These are phyloP conservation scores for Yarrowia divulgata DNA, from an alignment of 805 yeast genomes.

Conservation along the genomic window DNA sequence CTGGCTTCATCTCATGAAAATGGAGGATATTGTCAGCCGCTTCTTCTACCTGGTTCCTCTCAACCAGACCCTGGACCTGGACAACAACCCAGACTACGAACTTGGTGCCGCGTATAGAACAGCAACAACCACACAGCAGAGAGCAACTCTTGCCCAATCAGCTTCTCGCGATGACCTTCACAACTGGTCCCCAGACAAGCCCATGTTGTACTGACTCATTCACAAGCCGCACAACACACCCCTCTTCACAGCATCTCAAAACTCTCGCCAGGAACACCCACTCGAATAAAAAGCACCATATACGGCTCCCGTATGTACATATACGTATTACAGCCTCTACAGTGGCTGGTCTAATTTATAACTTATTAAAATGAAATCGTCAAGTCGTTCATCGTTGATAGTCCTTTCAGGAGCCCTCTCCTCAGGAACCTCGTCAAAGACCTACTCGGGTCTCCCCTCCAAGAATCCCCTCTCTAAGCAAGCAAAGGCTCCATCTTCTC, in stretches of 20 bases:
- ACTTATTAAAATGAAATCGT: conserved; percentile 18
- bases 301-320: background rate
- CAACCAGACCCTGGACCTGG: conserved; percentile 25
- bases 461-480: background rate
- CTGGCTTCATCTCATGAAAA: conserved; percentile 5
- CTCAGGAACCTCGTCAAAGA: too few relatives aligned
- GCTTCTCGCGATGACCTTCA: background rate
- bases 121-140: background rate
- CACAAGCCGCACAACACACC: background rate
- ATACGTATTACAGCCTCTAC: conserved; percentile 12
- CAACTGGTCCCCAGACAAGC: background rate
- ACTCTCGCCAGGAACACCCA: background rate
- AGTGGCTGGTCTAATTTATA: conserved; percentile 26
- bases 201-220: background rate
- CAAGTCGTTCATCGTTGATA: background rate
- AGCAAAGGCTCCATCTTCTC: conserved; percentile 25
- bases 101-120: conserved; percentile 4
- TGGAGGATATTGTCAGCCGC: conserved; percentile 3
- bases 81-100: conserved; percentile 31
- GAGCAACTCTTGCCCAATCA: background rate
- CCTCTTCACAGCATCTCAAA: background rate
- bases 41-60: conserved; percentile 10
- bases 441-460: too few relatives aligned
- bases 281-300: background rate
- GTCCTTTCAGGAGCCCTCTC: background rate